Evolutionary conservation across 2,329 filamentous ascomycete species (phyloP), one percentile per base, ranked within the genome.

Genomic region (Xylariaceae sp.): DNA sequence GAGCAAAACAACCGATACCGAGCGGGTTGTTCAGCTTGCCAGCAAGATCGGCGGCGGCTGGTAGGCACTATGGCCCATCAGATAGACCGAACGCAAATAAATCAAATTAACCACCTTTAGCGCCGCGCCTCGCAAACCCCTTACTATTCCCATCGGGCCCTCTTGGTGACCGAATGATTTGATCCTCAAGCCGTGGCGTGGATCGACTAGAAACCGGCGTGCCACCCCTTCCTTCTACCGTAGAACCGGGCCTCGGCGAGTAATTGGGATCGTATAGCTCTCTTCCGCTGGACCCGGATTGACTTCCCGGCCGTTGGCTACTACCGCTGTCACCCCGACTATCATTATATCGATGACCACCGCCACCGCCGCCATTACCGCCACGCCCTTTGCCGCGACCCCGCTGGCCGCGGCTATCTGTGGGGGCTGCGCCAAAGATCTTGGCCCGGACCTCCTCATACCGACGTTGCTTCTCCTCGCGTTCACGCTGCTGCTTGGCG

Each of bases 21-120:
- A 95, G 67, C 83, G 86, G 55, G 92, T 96, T 39, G 87, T 91
- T 54, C 90, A 94, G 67, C 78, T 99, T 66, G 92, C 92, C 44
- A 86, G 90, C 52, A 94, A 91, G 71, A 88, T 92, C 63, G 94
- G 92, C 49, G 94, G 94, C 49, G 94, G 94, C 21, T 99, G 94
- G 94, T 97, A 79, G 72, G 29, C 32, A 16, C 15, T 36, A 19
- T 47, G 21, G 32, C 41, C 19, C 30, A 53, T 5, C 16, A 57
- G 61, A 66, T 62, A 61, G 46, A 58, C 32, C 18, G 19, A 26
- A 43, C 5, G 7, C 19, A 58, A 55, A 58, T 56, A 42, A 64
- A 59, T 64, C 46, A 44, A 42, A 63, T 78, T 74, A 79, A 69
- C 71, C 68, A 51, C 65, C 70, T 63, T 71, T 77, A n/a, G 75